These are phyloP conservation scores for Saccharomyces hybrid DNA, from an alignment of 1,139 yeast genomes.

Conservation along the genomic window DNA sequence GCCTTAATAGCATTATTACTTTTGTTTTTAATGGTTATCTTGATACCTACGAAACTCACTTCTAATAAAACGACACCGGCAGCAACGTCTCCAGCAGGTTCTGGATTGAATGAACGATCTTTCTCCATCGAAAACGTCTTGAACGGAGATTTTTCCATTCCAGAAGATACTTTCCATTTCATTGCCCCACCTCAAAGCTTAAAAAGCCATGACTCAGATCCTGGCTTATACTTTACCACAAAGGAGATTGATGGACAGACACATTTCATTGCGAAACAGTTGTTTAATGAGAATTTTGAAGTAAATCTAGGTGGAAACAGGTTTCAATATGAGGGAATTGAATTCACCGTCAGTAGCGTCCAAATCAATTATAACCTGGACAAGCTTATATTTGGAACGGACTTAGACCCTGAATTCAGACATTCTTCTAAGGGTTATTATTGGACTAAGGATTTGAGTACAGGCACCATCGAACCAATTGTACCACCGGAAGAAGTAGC, in stretches of 20 bases:
- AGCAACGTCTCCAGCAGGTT: neutral
- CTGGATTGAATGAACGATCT: neutral
- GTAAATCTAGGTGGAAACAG: conserved; percentile 14
- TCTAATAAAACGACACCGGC: too few species aligned
- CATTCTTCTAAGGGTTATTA: conserved; percentile 64
- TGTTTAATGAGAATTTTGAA: conserved; percentile 18
- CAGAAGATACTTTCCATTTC: conserved; percentile 27
- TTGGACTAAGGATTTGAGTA: conserved; percentile 50
- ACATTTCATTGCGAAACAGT: conserved; percentile 25
- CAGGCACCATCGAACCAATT: conserved; percentile 40
- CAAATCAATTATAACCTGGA: conserved; percentile 27
- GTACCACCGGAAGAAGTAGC: conserved; percentile 18
- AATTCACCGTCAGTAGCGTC: conserved; percentile 18
- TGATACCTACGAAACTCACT: neutral
- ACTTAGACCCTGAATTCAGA: conserved; percentile 51
- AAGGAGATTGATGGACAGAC: conserved; percentile 13
- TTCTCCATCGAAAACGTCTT: conserved; percentile 26
- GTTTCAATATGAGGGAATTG: conserved; percentile 23
- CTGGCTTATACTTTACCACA: conserved; percentile 31
- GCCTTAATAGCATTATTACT: neutral
- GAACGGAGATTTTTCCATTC: conserved; percentile 22
- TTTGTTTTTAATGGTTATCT: neutral
- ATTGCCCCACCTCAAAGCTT: conserved; percentile 27
- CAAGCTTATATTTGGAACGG: conserved; percentile 28
- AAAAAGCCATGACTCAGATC: conserved; percentile 26